Conservation (phyloP, 2,329 filamentous ascomycete species). For the Aureobasidium sp. region DNA sequence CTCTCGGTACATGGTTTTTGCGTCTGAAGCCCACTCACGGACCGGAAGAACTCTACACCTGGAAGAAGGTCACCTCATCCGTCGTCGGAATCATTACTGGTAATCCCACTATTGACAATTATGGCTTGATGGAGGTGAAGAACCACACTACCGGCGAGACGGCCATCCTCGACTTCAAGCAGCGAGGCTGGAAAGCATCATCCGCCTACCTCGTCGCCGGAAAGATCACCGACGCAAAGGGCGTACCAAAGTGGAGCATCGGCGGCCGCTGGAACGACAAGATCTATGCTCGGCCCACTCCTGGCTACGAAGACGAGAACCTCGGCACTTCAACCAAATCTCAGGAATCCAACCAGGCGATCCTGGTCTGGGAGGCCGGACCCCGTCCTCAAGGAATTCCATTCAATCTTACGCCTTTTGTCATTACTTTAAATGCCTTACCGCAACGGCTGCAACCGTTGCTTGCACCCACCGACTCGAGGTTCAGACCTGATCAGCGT, state of each 20-base stretch:
- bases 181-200: conserved; percentile 89
- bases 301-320: conserved; percentile 69
- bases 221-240: conserved; percentile 71
- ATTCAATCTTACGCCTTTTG: conserved; percentile 96
- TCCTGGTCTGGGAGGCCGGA: conserved; percentile 90
- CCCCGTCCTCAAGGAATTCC: conserved; percentile 74
- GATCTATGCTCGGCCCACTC: conserved; percentile 87
- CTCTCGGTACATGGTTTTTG: conserved; percentile 94
- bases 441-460: conserved; percentile 71
- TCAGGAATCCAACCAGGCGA: conserved; percentile 57
- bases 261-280: conserved; percentile 97
- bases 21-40: conserved; percentile 71
- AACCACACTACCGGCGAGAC: conserved; percentile 94
- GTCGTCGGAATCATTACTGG: conserved; percentile 99
- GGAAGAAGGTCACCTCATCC: conserved; percentile 97
- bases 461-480: conserved; percentile 86
- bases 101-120: conserved; percentile 95
- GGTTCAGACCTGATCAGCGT: conserved; percentile 87
- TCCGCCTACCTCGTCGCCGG: conserved; percentile 85
- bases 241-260: conserved; percentile 79
- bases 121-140: conserved; percentile 93
- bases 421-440: conserved; percentile 86
- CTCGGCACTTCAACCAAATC: conserved; percentile 20
- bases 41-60: conserved; percentile 73
- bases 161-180: conserved; percentile 87